Evolutionary conservation across 2,329 filamentous ascomycete species (phyloP).

Genomic region (Allantophomopsis cytisporea): DNA sequence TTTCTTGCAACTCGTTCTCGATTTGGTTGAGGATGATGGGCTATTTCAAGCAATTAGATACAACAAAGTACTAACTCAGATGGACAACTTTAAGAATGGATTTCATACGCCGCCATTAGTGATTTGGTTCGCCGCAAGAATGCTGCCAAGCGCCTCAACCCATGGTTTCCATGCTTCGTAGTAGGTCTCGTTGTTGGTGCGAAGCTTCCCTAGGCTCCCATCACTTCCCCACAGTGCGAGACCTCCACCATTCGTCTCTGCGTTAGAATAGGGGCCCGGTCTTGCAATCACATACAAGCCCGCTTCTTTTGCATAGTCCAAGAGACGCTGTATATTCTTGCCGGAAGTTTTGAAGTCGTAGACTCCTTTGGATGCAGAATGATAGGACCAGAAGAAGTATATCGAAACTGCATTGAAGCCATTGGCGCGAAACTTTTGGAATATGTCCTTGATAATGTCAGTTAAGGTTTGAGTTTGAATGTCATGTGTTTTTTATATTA

Average conservation of each 20-base stretch:
- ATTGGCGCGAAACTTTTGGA: constrained; percentile 37
- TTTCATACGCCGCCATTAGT: constrained; percentile 28
- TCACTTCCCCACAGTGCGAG: constrained; percentile 30
- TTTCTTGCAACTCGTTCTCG: constrained; percentile 37
- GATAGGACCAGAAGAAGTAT: constrained; percentile 37
- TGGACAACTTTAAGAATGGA: not conserved
- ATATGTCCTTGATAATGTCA: constrained; percentile 28
- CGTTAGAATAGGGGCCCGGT: constrained; percentile 36
- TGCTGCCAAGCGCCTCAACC: constrained; percentile 27
- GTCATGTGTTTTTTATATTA: no score
- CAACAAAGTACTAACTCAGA: not conserved
- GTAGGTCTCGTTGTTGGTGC: constrained; percentile 29
- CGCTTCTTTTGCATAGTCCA: constrained; percentile 34
- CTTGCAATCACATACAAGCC: constrained; percentile 36
- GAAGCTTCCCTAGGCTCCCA: constrained; percentile 26
- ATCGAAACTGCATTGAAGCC: constrained; percentile 29
- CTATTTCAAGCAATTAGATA: constrained; percentile 2
- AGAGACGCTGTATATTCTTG: constrained; percentile 33
- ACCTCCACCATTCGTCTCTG: constrained; percentile 33
- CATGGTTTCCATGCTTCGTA: constrained; percentile 31
- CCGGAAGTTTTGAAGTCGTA: constrained; percentile 36
- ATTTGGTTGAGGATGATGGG: constrained; percentile 36
- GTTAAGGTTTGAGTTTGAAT: no score
- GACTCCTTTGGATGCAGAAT: constrained; percentile 25
- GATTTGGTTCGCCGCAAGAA: constrained; percentile 33